These are phyloP conservation scores for Pleurostoma richardsiae DNA, from an alignment of 2,329 filamentous ascomycete species.

Conservation along the genomic window DNA sequence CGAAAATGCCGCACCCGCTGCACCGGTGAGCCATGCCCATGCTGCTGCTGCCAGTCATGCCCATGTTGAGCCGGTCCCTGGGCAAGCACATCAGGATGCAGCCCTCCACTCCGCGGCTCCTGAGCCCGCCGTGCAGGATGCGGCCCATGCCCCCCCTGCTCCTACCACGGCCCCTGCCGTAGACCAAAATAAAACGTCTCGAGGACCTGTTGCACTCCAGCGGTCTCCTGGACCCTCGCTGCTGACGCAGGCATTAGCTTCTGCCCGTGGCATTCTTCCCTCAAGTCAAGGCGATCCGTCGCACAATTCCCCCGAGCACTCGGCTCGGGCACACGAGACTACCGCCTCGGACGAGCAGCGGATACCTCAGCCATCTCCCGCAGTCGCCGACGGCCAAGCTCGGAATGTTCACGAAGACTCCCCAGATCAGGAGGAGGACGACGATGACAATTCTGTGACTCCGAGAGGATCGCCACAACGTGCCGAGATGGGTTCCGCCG, in stretches of 20 bases:
- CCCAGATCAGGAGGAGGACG: constrained; percentile 15
- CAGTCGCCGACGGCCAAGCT: too few species aligned
- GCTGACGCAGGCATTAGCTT: constrained; percentile 53
- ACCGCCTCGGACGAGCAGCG: too few species aligned
- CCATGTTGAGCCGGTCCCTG: constrained; percentile 1
- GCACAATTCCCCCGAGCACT: too few species aligned
- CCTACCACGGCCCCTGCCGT: constrained; percentile 10
- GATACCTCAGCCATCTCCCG: too few species aligned
- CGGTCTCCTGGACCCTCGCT: constrained; percentile 47
- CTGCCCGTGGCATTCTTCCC: constrained; percentile 46
- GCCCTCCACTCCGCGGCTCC: constrained; percentile 11
- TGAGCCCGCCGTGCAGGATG: background rate
- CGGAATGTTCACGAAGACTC: constrained; percentile 25
- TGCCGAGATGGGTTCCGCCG: constrained; percentile 24
- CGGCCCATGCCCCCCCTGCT: background rate
- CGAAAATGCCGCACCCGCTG: constrained; percentile 51
- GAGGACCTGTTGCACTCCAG: constrained; percentile 32
- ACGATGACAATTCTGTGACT: constrained; percentile 30
- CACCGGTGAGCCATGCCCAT: constrained; percentile 31
- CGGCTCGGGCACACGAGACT: too few species aligned
- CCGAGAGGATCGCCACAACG: constrained; percentile 23
- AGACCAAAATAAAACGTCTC: constrained; percentile 42
- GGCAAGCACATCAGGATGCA: constrained; percentile 7
- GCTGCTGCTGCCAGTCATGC: constrained; percentile 8
- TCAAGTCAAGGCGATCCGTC: constrained; percentile 1